Evolutionary conservation across 345 rosid genomes (phyloP).

Genomic region (Pistacia integerrima): DNA sequence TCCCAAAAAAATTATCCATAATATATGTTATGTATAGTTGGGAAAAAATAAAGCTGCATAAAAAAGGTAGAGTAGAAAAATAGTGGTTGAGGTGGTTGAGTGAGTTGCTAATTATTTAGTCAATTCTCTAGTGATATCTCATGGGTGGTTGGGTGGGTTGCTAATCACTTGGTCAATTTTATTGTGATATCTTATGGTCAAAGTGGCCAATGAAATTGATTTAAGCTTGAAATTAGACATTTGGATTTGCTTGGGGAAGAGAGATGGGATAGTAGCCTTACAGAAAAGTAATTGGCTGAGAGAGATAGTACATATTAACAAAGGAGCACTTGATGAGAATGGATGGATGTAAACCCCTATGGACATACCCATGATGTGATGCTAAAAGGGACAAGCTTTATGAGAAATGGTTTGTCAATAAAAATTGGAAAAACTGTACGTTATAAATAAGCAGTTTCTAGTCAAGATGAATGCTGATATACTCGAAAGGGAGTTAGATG

Average conservation of each 20-base stretch:
- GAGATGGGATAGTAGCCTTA: background rate
- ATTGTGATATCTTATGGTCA: background rate
- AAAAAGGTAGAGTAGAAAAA: background rate
- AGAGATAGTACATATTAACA: background rate
- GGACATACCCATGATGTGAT: background rate
- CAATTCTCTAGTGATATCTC: background rate
- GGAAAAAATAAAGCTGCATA: background rate
- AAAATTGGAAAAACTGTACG: background rate
- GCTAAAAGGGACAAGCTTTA: background rate
- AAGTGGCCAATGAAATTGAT: background rate
- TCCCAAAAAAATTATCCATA: background rate
- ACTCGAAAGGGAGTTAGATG: background rate
- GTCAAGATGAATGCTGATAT: background rate
- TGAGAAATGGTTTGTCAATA: background rate
- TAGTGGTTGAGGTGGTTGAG: background rate
- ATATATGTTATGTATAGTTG: background rate
- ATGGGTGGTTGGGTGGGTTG: too few species aligned
- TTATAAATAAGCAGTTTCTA: background rate
- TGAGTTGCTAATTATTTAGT: background rate
- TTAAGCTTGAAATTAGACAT: slow-evolving; percentile 4
- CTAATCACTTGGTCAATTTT: too few species aligned
- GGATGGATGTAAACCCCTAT: background rate
- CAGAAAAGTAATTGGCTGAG: background rate
- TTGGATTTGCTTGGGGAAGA: background rate
- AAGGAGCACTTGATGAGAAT: background rate